Base-by-base conservation (phyloP, 768 basidiomycete species). In the Hygrophoropsis aurantiaca region DNA sequence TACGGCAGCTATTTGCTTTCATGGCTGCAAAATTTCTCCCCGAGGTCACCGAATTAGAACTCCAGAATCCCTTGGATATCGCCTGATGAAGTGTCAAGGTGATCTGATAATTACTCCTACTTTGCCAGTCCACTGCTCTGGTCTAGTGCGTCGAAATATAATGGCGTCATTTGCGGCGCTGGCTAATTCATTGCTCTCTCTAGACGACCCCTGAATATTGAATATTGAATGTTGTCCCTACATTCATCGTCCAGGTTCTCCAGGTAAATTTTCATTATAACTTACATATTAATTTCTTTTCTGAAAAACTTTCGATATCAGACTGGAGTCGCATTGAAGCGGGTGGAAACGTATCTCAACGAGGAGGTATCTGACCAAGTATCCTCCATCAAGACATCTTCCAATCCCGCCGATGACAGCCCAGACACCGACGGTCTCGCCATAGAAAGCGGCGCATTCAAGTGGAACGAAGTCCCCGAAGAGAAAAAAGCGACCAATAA, bases 181-280 rank as follows among this genome's bases (percentile, higher is more conserved):
- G n/a, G n/a, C n/a, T n/a, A n/a, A n/a, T n/a, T n/a, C n/a, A n/a
- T n/a, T n/a, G n/a, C n/a, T n/a, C n/a, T n/a, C n/a, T n/a, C n/a
- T n/a, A n/a, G n/a, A n/a, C n/a, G n/a, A n/a, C n/a, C n/a, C n/a
- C n/a, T n/a, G n/a, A n/a, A n/a, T n/a, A n/a, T n/a, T n/a, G n/a
- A 18, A 90, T 91, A 0, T 69, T 94, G 38, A 90, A 89, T 55
- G 77, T 89, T 23, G 84, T 95, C 40, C 92, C 92, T 0, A 72
- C 80, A 7, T 92, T 81, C 75, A 80, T 88, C 38, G 85, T 94
- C 7, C 82, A 88, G 40, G 71, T 93, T 20, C 74, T 93, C 3
- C 85, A 88, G 61, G 72, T 64, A 42, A 46, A 50, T 7, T 19
- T 13, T 11, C 41, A 10, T 20, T 44, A 18, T 43, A 16, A 7